A percentile compares a stretch with the other conserved stretches of the same genome.
Evolutionary conservation across 768 basidiomycete genomes (phyloP).

Genomic region (Chalciporus piperatus): DNA sequence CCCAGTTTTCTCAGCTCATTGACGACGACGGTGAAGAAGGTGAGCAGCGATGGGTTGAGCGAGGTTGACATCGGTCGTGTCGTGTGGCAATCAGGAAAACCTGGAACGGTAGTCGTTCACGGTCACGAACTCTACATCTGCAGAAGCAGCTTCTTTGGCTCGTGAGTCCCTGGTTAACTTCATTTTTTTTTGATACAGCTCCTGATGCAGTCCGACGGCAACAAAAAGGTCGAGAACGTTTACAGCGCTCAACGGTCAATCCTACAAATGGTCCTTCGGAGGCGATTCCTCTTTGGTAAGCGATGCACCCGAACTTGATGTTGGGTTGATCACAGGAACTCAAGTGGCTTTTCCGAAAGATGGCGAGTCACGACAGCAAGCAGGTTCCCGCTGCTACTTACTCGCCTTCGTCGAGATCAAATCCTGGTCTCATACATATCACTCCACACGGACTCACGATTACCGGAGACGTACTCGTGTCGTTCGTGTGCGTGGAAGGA

Average conservation of each 20-base stretch:
- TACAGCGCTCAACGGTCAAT: slow-evolving; percentile 33
- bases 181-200: neutral
- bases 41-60: slow-evolving; percentile 23
- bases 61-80: slow-evolving; percentile 28
- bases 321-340: neutral
- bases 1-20: slow-evolving; percentile 12
- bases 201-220: neutral
- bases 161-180: slow-evolving; percentile 21
- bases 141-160: slow-evolving; percentile 28
- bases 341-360: slow-evolving; percentile 11
- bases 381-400: slow-evolving; percentile 33
- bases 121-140: slow-evolving; percentile 26
- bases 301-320: neutral
- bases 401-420: slow-evolving; percentile 20
- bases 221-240: slow-evolving; percentile 30
- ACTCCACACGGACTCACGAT: slow-evolving; percentile 34
- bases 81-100: slow-evolving; percentile 30
- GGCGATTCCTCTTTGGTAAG: slow-evolving; percentile 32
- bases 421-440: slow-evolving; percentile 32
- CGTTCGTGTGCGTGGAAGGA: slow-evolving; percentile 33
- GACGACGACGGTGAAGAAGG: slow-evolving; percentile 24
- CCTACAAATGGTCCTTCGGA: slow-evolving; percentile 34
- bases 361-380: slow-evolving; percentile 33
- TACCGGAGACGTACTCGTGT: slow-evolving; percentile 30
- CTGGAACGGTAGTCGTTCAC: slow-evolving; percentile 25